These are phyloP conservation scores for Amylostereum areolatum DNA, from an alignment of 1,284 basidiomycete genomes.

Conservation along the genomic window DNA sequence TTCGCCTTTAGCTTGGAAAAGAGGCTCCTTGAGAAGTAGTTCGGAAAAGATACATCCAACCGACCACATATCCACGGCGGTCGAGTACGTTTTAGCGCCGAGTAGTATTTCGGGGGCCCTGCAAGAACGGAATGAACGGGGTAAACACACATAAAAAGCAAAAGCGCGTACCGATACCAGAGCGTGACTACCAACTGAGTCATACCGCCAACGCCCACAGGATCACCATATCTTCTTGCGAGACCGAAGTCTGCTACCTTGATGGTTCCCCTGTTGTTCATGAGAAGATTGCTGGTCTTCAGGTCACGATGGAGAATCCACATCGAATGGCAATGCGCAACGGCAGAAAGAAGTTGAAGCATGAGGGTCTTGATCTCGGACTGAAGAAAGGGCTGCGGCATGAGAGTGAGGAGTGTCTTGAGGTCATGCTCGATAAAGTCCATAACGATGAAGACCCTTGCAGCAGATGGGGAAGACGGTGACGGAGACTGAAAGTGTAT, in stretches of 20 bases:
- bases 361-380: slow-evolving; percentile 98
- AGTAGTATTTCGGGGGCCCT: slow-evolving; percentile 95
- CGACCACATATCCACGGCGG: slow-evolving; percentile 98
- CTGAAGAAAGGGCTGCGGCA: slow-evolving; percentile 93
- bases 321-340: slow-evolving; percentile 87
- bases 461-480: slow-evolving; percentile 5
- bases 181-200: slow-evolving; percentile 97
- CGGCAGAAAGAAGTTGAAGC: slow-evolving; percentile 90
- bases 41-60: slow-evolving; percentile 99
- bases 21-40: slow-evolving; percentile 86
- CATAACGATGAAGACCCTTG: slow-evolving; percentile 97
- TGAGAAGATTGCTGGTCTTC: slow-evolving; percentile 95
- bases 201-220: slow-evolving; percentile 87
- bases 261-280: slow-evolving; percentile 98
- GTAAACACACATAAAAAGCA: slow-evolving; percentile 12
- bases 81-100: slow-evolving; percentile 89
- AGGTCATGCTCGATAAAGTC: slow-evolving; percentile 99
- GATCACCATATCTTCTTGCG: slow-evolving; percentile 92
- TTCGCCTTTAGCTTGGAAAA: slow-evolving; percentile 96
- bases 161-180: slow-evolving; percentile 85
- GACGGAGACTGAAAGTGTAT: slow-evolving; percentile 2
- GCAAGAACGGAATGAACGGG: slow-evolving; percentile 4
- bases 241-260: slow-evolving; percentile 99
- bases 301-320: slow-evolving; percentile 99
- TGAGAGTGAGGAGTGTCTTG: slow-evolving; percentile 88